A percentile compares a stretch with the other conserved stretches of the same genome.
Evolutionary conservation across 805 yeast species (phyloP).

Genomic region (Starmerella etchellsii): DNA sequence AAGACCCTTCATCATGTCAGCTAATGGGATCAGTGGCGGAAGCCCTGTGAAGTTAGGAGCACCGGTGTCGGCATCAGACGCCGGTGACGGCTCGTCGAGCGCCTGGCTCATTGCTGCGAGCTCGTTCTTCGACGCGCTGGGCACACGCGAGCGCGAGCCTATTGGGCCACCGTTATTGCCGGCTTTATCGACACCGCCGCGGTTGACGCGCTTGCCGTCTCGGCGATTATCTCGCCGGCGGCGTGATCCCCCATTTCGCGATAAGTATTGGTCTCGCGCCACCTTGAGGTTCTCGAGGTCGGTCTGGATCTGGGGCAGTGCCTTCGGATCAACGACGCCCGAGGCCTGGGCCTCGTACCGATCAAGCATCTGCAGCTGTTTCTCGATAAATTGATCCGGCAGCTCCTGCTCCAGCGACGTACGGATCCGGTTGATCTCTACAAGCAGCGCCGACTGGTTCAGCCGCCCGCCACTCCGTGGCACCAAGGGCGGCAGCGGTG

Average conservation of each 20-base stretch:
- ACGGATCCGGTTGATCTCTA: slow-evolving; percentile 23
- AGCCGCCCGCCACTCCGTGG: slow-evolving; percentile 12
- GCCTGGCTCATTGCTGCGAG: background rate
- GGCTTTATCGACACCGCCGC: background rate
- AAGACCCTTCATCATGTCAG: background rate
- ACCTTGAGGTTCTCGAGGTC: slow-evolving; percentile 21
- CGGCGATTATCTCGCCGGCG: background rate
- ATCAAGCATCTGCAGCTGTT: slow-evolving; percentile 23
- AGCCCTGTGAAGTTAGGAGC: too few species aligned
- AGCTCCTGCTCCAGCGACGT: slow-evolving; percentile 17
- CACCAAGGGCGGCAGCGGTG: background rate
- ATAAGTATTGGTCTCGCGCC: slow-evolving; percentile 3
- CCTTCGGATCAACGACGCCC: slow-evolving; percentile 24
- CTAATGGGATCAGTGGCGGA: background rate
- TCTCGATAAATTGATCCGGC: slow-evolving; percentile 23
- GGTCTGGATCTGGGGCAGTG: slow-evolving; percentile 23
- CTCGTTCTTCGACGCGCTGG: background rate
- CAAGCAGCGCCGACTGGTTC: slow-evolving; percentile 23
- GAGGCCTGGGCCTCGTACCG: slow-evolving; percentile 24
- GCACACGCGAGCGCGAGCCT: background rate
- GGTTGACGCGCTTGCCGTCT: background rate
- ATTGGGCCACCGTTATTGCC: background rate
- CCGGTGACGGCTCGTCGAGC: too few species aligned
- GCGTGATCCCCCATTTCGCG: background rate
- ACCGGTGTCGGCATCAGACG: background rate